Conservation (phyloP, 2,329 filamentous ascomycete species). For the Fusarium liriodendri region DNA sequence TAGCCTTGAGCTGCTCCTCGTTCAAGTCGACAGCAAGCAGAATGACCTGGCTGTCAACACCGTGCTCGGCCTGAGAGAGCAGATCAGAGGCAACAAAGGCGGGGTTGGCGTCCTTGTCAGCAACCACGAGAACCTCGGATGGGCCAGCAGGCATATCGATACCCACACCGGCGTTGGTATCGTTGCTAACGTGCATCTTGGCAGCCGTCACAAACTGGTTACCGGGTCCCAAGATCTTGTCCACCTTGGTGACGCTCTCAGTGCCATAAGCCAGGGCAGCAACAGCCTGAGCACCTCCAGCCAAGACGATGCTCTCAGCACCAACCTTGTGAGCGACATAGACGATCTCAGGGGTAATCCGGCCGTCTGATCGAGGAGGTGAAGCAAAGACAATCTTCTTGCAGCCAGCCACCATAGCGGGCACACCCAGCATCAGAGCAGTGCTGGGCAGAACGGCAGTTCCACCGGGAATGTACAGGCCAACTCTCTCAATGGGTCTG, state of each 20-base stretch:
- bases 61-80: constrained; percentile 95
- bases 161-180: constrained; percentile 92
- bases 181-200: constrained; percentile 98
- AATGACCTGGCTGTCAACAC: constrained; percentile 94
- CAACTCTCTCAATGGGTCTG: constrained; percentile 93
- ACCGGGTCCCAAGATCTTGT: constrained; percentile 97
- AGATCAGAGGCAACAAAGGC: constrained; percentile 96
- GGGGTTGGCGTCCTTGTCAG: constrained; percentile 87
- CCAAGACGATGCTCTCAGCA: constrained; percentile 94
- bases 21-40: constrained; percentile 85
- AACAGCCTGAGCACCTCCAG: constrained; percentile 94
- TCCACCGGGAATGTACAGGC: constrained; percentile 93
- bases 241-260: constrained; percentile 92
- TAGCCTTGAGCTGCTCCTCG: constrained; percentile 79
- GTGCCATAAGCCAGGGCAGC: constrained; percentile 98
- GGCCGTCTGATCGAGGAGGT: constrained; percentile 88
- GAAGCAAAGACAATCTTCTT: constrained; percentile 94
- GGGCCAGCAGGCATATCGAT: constrained; percentile 99
- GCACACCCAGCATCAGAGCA: constrained; percentile 97
- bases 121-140: constrained; percentile 95
- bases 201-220: constrained; percentile 99
- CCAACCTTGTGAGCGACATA: constrained; percentile 98
- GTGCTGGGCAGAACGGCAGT: constrained; percentile 98
- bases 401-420: constrained; percentile 97
- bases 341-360: constrained; percentile 94